Evolutionary conservation across 1,139 yeast species (phyloP).

Genomic region (Blastobotrys elegans): DNA sequence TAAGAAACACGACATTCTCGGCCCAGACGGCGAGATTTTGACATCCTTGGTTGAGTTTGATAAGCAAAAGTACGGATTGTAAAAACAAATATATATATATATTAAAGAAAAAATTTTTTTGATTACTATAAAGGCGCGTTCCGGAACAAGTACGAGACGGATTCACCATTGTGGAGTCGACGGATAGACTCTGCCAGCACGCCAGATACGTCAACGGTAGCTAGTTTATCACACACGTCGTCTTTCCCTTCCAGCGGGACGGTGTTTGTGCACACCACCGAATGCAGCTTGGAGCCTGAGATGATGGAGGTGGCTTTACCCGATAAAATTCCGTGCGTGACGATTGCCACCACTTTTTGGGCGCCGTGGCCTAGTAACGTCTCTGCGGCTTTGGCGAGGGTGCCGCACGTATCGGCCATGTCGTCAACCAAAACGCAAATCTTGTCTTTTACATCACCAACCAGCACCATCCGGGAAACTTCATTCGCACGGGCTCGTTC

Average conservation of each 20-base stretch:
- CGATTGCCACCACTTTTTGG: conserved; percentile 82
- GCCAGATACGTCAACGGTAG: conserved; percentile 78
- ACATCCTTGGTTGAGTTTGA: conserved; percentile 52
- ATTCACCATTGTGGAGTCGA: conserved; percentile 91
- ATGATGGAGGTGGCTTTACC: conserved; percentile 84
- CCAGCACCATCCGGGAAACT: conserved; percentile 90
- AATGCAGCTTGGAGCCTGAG: conserved; percentile 69
- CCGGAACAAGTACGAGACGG: conserved; percentile 83
- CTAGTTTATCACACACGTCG: conserved; percentile 65
- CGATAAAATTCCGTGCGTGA: conserved; percentile 90
- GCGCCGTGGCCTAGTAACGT: conserved; percentile 79
- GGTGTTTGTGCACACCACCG: conserved; percentile 89
- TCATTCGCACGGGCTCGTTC: conserved; percentile 95
- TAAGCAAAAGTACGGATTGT: conserved; percentile 39
- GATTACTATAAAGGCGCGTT: conserved; percentile 39
- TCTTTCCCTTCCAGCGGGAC: conserved; percentile 85
- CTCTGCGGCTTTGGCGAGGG: conserved; percentile 93
- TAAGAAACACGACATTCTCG: conserved; percentile 37
- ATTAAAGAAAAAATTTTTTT: not conserved
- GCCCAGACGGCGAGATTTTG: conserved; percentile 54
- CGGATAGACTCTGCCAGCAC: conserved; percentile 94
- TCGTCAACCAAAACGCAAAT: conserved; percentile 91
- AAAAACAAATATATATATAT: not conserved
- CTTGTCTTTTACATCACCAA: conserved; percentile 88
- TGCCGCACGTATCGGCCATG: conserved; percentile 99